Percentiles rank a stretch among this genome's conserved stretches.
Evolutionary conservation across 2,329 filamentous ascomycete genomes (phyloP).

Genomic region (Monosporascus sp.): DNA sequence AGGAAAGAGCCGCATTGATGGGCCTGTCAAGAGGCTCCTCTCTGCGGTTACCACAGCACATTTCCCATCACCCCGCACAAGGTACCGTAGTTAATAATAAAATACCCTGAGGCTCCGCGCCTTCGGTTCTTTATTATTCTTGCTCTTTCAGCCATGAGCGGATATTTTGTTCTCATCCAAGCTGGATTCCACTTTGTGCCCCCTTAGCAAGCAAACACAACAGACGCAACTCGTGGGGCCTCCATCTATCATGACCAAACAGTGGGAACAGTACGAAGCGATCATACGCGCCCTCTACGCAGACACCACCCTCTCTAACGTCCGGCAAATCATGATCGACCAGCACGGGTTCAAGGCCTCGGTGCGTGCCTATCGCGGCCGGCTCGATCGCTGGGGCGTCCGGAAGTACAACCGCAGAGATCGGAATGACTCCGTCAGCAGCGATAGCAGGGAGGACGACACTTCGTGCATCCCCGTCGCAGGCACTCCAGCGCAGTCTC

Average conservation of each 20-base stretch:
- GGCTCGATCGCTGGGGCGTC: constrained; percentile 40
- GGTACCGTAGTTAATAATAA: neutral
- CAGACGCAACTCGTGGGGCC: neutral
- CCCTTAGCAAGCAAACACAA: neutral
- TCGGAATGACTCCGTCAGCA: constrained; percentile 5
- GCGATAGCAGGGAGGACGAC: neutral
- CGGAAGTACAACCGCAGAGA: constrained; percentile 41
- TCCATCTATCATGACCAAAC: neutral
- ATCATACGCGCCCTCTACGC: constrained; percentile 12
- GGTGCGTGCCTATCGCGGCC: constrained; percentile 43
- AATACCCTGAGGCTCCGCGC: neutral
- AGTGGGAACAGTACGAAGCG: constrained; percentile 7
- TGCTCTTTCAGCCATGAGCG: neutral
- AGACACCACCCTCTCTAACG: constrained; percentile 18
- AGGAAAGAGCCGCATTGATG: neutral
- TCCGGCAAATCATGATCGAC: constrained; percentile 23
- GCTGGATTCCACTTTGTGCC: neutral
- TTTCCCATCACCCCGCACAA: neutral
- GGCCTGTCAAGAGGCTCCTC: neutral
- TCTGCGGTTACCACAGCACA: neutral
- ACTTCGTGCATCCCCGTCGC: neutral
- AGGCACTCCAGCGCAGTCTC: neutral
- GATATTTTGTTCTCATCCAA: neutral
- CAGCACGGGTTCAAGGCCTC: constrained; percentile 30
- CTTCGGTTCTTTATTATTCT: neutral